phyloP scores from a whole-genome alignment of 306 rosid species.

The Biancaea sappan region DNA sequence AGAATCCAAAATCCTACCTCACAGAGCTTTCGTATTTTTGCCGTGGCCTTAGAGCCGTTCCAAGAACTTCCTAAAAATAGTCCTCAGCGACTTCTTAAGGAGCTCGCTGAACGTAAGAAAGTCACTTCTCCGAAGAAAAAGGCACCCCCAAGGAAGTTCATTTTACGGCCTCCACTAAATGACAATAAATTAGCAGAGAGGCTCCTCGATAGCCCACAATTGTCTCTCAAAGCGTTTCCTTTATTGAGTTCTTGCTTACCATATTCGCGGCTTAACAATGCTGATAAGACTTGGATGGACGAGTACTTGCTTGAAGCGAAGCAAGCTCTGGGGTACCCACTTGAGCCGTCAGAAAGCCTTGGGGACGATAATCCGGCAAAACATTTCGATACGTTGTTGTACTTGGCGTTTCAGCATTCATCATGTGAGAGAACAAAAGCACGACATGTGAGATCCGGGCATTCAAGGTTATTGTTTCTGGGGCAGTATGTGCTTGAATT shows the following conservation, averaged over 20 bases:
- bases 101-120: constrained; percentile 84
- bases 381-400: constrained; percentile 80
- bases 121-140: constrained; percentile 72
- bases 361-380: constrained; percentile 88
- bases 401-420: constrained; percentile 97
- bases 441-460: constrained; percentile 79
- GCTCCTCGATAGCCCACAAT: constrained; percentile 88
- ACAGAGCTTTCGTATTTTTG: constrained; percentile 41
- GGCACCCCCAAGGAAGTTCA: constrained; percentile 66
- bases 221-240: constrained; percentile 83
- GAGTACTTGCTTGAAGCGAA: constrained; percentile 92
- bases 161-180: constrained; percentile 81
- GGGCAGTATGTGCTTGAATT: constrained; percentile 88
- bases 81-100: constrained; percentile 88
- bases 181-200: constrained; percentile 76
- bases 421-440: constrained; percentile 78
- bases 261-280: constrained; percentile 77
- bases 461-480: constrained; percentile 77
- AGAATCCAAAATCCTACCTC: constrained; percentile 33
- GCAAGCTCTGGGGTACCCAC: constrained; percentile 92
- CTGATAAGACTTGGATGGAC: constrained; percentile 83
- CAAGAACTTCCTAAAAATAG: constrained; percentile 70
- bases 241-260: constrained; percentile 86
- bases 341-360: constrained; percentile 69
- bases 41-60: constrained; percentile 70